A percentile compares a stretch with the other conserved stretches of the same genome.
These are phyloP conservation scores for Aspergillus candidus DNA, from an alignment of 2,329 filamentous ascomycete species.

Conservation along the genomic window DNA sequence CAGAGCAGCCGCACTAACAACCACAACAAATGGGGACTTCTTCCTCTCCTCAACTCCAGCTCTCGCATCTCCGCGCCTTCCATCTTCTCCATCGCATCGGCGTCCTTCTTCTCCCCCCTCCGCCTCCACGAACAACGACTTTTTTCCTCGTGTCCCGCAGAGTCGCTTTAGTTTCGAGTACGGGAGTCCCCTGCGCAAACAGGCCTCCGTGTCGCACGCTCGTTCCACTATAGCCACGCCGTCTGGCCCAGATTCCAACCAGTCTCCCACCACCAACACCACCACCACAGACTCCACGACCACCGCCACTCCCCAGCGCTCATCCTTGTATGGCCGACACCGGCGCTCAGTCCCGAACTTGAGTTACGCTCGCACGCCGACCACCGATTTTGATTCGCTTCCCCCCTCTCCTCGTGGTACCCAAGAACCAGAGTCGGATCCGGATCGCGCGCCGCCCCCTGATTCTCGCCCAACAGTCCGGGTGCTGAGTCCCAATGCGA, in stretches of 20 bases:
- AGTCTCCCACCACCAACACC: constrained; percentile 34
- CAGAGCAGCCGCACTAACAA: constrained; percentile 22
- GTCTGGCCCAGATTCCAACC: constrained; percentile 5
- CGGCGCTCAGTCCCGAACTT: constrained; percentile 27
- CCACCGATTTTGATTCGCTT: constrained; percentile 15
- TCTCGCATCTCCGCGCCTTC: too few relatives aligned
- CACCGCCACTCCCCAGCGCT: constrained; percentile 44
- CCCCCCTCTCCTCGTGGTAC: constrained; percentile 10
- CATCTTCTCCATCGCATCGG: constrained; percentile 21
- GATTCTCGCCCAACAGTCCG: constrained; percentile 22
- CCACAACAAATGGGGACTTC: constrained; percentile 11
- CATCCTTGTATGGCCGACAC: constrained; percentile 30
- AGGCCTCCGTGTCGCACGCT: constrained; percentile 17
- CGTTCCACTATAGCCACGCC: constrained; percentile 7
- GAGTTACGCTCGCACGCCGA: constrained; percentile 12
- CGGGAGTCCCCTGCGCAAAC: constrained; percentile 16
- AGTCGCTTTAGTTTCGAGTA: constrained; percentile 21
- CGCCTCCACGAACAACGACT: constrained; percentile 14
- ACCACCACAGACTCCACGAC: constrained; percentile 46
- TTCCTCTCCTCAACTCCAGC: neutral
- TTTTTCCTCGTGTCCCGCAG: constrained; percentile 15
- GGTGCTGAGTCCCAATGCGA: constrained; percentile 23
- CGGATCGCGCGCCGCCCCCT: constrained; percentile 14
- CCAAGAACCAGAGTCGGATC: constrained; percentile 11
- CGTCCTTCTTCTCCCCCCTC: constrained; percentile 35